These are phyloP conservation scores for Mycena chlorophos DNA, from an alignment of 768 basidiomycete species.

Conservation along the genomic window DNA sequence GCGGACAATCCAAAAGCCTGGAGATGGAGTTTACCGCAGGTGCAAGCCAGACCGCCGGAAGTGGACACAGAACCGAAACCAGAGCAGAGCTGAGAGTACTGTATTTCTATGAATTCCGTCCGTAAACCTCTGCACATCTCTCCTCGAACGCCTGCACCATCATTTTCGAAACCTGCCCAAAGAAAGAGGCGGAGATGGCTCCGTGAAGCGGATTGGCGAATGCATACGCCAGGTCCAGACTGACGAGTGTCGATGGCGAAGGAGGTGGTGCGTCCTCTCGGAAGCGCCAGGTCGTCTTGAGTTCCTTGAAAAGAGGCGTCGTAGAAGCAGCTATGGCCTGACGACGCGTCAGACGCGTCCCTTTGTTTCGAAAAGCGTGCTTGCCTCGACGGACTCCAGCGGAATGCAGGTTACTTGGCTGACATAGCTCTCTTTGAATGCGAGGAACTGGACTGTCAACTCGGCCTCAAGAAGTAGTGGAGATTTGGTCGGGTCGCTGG, in stretches of 20 bases:
- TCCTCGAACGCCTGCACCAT: slow-evolving; percentile 95
- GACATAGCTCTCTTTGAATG: slow-evolving; percentile 84
- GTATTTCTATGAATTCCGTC: not conserved
- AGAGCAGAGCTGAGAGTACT: not conserved
- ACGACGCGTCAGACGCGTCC: slow-evolving; percentile 7
- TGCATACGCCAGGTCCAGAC: slow-evolving; percentile 80
- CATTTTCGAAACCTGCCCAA: slow-evolving; percentile 80
- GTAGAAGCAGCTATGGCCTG: slow-evolving; percentile 74
- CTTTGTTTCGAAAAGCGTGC: not conserved
- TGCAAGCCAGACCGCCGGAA: not conserved
- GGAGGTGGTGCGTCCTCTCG: slow-evolving; percentile 23
- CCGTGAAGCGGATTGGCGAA: slow-evolving; percentile 89
- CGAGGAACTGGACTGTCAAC: slow-evolving; percentile 84
- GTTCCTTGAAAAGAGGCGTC: slow-evolving; percentile 71
- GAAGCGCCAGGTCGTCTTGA: slow-evolving; percentile 75
- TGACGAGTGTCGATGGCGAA: slow-evolving; percentile 80
- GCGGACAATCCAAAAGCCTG: not conserved
- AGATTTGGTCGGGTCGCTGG: slow-evolving; percentile 30
- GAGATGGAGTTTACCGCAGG: slow-evolving; percentile 7
- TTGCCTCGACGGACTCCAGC: slow-evolving; percentile 75
- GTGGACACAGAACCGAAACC: not conserved
- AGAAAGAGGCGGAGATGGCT: slow-evolving; percentile 78
- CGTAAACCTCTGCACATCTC: slow-evolving; percentile 71
- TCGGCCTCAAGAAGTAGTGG: slow-evolving; percentile 72
- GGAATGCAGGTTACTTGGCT: slow-evolving; percentile 83